Base-by-base conservation (phyloP, 2,329 filamentous ascomycete species). In the Claviceps maximensis region DNA sequence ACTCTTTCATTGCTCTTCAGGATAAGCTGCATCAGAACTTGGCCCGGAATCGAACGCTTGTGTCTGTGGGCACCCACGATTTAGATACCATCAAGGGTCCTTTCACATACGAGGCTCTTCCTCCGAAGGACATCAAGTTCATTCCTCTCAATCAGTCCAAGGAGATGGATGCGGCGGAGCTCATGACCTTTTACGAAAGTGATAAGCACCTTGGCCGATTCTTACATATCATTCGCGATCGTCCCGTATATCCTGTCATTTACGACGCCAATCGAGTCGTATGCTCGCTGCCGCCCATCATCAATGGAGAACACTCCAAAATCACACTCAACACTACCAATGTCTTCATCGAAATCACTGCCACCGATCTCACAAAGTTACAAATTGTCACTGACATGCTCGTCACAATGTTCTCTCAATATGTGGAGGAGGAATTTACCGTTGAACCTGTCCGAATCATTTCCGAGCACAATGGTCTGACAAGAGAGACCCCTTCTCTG, bases 11-110 rank as follows among this genome's bases (percentile, higher is more conserved):
- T 67, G 81, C 85, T 53, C 79, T 98, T 48, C 93, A 98, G 74
- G 94, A 98, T 73, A 98, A 98, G 75, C 80, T 98, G 48, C 93
- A 98, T 74, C 86, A 91, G 68, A 98, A 98, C 66, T 75, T 98
- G 59, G 94, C 93, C 49, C 83, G 93, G 57, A 87, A 97, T 70
- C 78, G 93, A 62, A 96, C 91, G 1, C 74, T 98, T 47, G 91
- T 96, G n/a, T 87, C 91, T 23, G 96, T 98, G 65, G 93, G 93
- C 61, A 98, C 93, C 3, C 93, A 98, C 70, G 91, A 98, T 67
- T 76, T 97, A 58, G 90, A 97, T 66, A 96, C 88, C 19, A 76
- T 98, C 61, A 76, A 95, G 69, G 93, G 90, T 0, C 93, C 93
- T 47, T 98, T 98, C 79, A 90, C 89, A 54, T 98, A 98, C 66